These are phyloP conservation scores for Clathrospora elynae DNA, from an alignment of 2,329 filamentous ascomycete genomes.

Conservation along the genomic window DNA sequence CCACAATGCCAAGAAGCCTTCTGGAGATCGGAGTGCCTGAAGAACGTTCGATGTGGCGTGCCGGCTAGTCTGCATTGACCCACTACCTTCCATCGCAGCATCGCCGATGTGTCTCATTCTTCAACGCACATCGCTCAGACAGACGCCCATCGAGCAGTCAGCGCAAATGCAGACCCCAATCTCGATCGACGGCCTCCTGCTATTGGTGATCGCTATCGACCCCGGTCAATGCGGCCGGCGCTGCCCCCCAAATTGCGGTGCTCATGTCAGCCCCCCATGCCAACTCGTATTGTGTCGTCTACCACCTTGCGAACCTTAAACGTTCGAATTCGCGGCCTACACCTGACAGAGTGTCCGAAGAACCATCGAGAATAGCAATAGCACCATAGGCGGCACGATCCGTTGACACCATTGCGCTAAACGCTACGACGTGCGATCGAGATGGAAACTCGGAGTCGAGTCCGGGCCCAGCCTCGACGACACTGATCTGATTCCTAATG, in stretches of 20 bases:
- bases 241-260: no score
- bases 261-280: no score
- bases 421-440: conserved; percentile 13
- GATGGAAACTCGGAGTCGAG: no score
- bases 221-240: no score
- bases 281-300: no score
- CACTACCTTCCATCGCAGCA: conserved; percentile 10
- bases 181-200: conserved; percentile 6
- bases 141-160: conserved; percentile 9
- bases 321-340: no score
- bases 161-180: background rate
- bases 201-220: conserved; percentile 15
- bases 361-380: conserved; percentile 1
- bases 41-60: conserved; percentile 8
- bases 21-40: conserved; percentile 21
- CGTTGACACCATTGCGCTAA: conserved; percentile 7
- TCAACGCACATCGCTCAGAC: conserved; percentile 8
- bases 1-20: conserved; percentile 21
- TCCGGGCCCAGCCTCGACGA: no score
- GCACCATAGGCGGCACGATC: conserved; percentile 13
- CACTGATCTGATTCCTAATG: no score
- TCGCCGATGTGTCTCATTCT: conserved; percentile 24
- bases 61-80: conserved; percentile 17
- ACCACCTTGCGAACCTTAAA: no score
- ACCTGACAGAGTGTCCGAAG: no score